Conservation (phyloP, 176 grass and related monocot genomes). For the Areca catechu region DNA sequence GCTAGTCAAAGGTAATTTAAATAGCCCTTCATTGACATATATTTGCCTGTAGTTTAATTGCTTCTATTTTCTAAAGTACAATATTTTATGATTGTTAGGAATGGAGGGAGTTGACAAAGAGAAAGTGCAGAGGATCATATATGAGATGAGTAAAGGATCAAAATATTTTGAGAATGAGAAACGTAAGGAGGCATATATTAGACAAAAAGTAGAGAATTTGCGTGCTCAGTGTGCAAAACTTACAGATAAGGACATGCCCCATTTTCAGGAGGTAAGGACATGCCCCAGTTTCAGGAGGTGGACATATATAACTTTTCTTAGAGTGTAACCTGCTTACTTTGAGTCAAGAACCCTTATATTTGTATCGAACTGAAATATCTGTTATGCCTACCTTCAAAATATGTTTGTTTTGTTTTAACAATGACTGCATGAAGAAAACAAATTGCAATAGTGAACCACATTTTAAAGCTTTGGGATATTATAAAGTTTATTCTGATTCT, state of each 20-base stretch:
- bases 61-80: too few relatives aligned
- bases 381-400: too few relatives aligned
- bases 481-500: too few relatives aligned
- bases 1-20: too few relatives aligned
- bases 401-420: too few relatives aligned
- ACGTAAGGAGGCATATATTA: constrained; percentile 62
- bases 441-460: too few relatives aligned
- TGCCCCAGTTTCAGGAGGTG: constrained; percentile 73
- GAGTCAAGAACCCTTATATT: background rate
- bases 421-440: too few relatives aligned
- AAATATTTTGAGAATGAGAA: constrained; percentile 96
- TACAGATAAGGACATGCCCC: constrained; percentile 59
- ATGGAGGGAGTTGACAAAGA: constrained; percentile 96
- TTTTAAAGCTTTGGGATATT: too few relatives aligned
- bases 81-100: constrained; percentile 24
- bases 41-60: too few relatives aligned
- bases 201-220: constrained; percentile 74
- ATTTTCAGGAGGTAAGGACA: constrained; percentile 83
- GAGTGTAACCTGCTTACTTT: background rate
- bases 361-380: too few relatives aligned
- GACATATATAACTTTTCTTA: background rate
- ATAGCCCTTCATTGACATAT: too few relatives aligned
- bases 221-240: constrained; percentile 36
- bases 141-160: constrained; percentile 88
- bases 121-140: constrained; percentile 80